These are phyloP conservation scores for Danielia reshetovae DNA, from an alignment of 805 yeast genomes.

Conservation along the genomic window DNA sequence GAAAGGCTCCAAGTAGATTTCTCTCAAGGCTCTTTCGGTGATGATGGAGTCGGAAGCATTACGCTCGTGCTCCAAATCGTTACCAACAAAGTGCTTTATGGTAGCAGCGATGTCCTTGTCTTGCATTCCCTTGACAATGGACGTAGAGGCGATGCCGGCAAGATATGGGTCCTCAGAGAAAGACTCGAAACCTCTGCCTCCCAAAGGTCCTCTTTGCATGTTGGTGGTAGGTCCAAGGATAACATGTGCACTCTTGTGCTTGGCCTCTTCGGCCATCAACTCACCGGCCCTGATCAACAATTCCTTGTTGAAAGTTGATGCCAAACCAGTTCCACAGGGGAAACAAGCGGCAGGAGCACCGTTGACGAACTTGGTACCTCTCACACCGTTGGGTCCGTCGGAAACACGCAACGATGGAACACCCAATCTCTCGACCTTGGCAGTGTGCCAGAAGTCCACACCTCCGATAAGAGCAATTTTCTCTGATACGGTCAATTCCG, in stretches of 20 bases:
- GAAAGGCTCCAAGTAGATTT: conserved; percentile 32
- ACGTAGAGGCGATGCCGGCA: conserved; percentile 23
- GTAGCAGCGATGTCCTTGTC: conserved; percentile 27
- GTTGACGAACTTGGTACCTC: conserved; percentile 28
- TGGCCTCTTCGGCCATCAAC: conserved; percentile 31
- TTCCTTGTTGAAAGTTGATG: conserved; percentile 27
- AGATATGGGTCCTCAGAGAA: conserved; percentile 32
- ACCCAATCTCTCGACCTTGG: conserved; percentile 32
- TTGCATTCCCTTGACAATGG: conserved; percentile 29
- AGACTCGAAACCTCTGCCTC: conserved; percentile 33
- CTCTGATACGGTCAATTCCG: conserved; percentile 23
- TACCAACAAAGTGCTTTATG: conserved; percentile 31
- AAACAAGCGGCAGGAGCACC: conserved; percentile 29
- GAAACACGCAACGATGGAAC: conserved; percentile 45
- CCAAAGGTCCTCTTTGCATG: conserved; percentile 32
- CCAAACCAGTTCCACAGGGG: conserved; percentile 34
- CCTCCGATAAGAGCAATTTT: conserved; percentile 35
- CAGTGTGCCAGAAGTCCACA: conserved; percentile 50
- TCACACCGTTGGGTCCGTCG: conserved; percentile 33
- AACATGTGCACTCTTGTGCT: conserved; percentile 27
- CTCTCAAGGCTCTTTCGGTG: conserved; percentile 29
- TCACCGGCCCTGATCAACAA: conserved; percentile 26
- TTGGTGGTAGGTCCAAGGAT: conserved; percentile 31
- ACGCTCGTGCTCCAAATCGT: conserved; percentile 31
- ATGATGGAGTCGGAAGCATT: conserved; percentile 25